Evolutionary conservation across 2,329 filamentous ascomycete genomes (phyloP).

Genomic region (Pyrenochaeta sp.): DNA sequence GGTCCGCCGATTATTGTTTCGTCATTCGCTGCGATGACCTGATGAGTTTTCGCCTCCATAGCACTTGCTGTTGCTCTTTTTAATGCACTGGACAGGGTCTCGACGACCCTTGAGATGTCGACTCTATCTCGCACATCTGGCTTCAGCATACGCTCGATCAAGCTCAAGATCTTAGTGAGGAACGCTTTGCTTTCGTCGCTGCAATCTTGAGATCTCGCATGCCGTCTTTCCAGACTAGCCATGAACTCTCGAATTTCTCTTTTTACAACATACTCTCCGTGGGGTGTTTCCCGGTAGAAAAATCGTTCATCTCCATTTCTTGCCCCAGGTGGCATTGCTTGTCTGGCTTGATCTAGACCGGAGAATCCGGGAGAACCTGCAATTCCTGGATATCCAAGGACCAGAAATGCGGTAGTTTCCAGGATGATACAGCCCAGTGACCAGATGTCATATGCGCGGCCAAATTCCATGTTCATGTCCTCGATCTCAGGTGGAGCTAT

Average conservation of each 20-base stretch:
- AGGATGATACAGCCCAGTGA: conserved; percentile 15
- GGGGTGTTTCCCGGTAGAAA: neutral
- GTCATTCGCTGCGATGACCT: neutral
- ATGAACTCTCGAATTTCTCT: conserved; percentile 8
- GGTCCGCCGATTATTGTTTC: conserved; percentile 7
- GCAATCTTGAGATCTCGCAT: neutral
- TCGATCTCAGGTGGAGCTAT: conserved; percentile 14
- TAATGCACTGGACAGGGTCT: conserved; percentile 2
- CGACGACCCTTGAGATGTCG: conserved; percentile 9
- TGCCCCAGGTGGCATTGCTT: conserved; percentile 1
- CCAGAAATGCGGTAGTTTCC: conserved; percentile 10
- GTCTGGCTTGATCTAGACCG: conserved; percentile 9
- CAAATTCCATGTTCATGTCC: conserved; percentile 1
- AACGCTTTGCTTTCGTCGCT: conserved; percentile 4
- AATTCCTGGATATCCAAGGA: conserved; percentile 8
- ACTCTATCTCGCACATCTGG: conserved; percentile 4
- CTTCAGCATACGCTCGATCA: conserved; percentile 7
- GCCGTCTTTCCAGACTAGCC: conserved; percentile 1
- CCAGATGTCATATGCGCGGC: conserved; percentile 14
- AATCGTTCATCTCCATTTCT: conserved; percentile 5
- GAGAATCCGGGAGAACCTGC: neutral
- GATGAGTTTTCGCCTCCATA: neutral
- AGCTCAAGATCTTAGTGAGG: conserved; percentile 1
- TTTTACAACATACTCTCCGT: conserved; percentile 4
- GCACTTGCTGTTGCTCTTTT: neutral